phyloP scores from a whole-genome alignment of 2,329 filamentous ascomycete species.

The Incumbomyces lentus region DNA sequence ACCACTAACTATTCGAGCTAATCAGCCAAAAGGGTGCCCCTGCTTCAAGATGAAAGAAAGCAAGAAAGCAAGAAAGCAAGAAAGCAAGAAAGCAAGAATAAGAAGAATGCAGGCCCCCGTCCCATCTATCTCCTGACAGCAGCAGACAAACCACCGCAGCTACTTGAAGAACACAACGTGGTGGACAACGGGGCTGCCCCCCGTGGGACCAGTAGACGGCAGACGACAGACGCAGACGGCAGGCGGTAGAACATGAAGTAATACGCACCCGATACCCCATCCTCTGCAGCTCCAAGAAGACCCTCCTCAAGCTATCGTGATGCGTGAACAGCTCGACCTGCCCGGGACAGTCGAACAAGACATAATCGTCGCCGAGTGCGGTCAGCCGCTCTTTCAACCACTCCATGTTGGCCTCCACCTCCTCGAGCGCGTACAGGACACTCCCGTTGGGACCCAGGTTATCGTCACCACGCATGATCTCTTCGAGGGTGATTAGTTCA shows the following conservation, averaged over 20 bases:
- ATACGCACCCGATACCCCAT: slow-evolving; percentile 73
- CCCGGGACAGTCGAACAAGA: slow-evolving; percentile 91
- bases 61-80: too few relatives aligned
- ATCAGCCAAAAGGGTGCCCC: slow-evolving; percentile 25
- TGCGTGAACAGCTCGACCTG: slow-evolving; percentile 97
- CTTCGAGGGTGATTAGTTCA: slow-evolving; percentile 76
- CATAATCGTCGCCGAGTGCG: slow-evolving; percentile 74
- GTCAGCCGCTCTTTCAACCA: slow-evolving; percentile 79
- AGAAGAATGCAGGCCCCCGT: not conserved
- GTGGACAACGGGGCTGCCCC: too few relatives aligned
- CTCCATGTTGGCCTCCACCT: slow-evolving; percentile 85
- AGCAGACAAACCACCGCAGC: too few relatives aligned
- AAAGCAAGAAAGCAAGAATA: too few relatives aligned
- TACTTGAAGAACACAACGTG: too few relatives aligned
- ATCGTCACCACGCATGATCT: slow-evolving; percentile 86
- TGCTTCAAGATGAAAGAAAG: not conserved
- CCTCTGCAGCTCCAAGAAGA: slow-evolving; percentile 85
- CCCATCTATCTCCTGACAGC: too few relatives aligned
- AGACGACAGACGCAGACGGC: too few relatives aligned
- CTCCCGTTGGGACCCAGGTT: slow-evolving; percentile 85
- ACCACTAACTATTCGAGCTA: slow-evolving; percentile 63
- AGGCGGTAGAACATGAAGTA: slow-evolving; percentile 8
- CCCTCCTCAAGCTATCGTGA: slow-evolving; percentile 80
- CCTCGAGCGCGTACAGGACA: slow-evolving; percentile 85
- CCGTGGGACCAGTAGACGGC: too few relatives aligned